Percentiles rank a stretch among this genome's conserved stretches.
Conservation (phyloP, 2,329 filamentous ascomycete species). For the Cladosporium halotolerans region DNA sequence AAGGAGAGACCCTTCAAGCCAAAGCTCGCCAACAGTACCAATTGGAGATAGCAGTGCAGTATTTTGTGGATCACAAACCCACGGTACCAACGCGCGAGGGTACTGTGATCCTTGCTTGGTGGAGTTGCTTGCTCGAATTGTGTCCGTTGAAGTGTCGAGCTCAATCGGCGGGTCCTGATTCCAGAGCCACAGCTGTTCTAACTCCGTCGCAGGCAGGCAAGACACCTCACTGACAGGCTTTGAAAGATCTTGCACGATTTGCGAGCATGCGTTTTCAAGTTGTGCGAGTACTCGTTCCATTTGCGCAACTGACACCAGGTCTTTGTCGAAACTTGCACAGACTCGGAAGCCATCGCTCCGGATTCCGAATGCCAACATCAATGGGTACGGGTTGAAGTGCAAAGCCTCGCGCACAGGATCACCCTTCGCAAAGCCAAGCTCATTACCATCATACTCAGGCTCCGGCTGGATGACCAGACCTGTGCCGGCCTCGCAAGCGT, state of each 20-base stretch:
- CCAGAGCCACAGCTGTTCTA: constrained; percentile 6
- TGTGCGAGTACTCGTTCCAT: constrained; percentile 7
- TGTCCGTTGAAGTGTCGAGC: not conserved
- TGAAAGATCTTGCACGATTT: not conserved
- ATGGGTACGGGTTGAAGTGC: constrained; percentile 34
- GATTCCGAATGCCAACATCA: constrained; percentile 45
- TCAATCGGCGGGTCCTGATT: constrained; percentile 2
- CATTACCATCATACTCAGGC: constrained; percentile 14
- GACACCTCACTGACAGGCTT: constrained; percentile 1
- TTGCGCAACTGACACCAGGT: constrained; percentile 1
- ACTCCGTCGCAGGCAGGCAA: not conserved
- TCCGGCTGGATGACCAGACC: constrained; percentile 48
- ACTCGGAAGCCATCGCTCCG: constrained; percentile 38
- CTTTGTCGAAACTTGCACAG: constrained; percentile 10
- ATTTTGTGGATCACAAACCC: constrained; percentile 26
- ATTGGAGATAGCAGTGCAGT: constrained; percentile 31
- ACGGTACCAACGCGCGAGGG: constrained; percentile 13
- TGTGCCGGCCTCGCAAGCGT: constrained; percentile 52
- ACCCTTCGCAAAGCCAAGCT: constrained; percentile 18
- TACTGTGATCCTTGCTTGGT: constrained; percentile 3
- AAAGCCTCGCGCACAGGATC: constrained; percentile 19
- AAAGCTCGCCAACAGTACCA: constrained; percentile 30
- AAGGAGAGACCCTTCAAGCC: constrained; percentile 30
- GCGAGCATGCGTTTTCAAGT: not conserved
- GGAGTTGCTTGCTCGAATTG: not conserved